Base-by-base conservation (phyloP, 2,329 filamentous ascomycete genomes). In the Cordyceps tenuipes region DNA sequence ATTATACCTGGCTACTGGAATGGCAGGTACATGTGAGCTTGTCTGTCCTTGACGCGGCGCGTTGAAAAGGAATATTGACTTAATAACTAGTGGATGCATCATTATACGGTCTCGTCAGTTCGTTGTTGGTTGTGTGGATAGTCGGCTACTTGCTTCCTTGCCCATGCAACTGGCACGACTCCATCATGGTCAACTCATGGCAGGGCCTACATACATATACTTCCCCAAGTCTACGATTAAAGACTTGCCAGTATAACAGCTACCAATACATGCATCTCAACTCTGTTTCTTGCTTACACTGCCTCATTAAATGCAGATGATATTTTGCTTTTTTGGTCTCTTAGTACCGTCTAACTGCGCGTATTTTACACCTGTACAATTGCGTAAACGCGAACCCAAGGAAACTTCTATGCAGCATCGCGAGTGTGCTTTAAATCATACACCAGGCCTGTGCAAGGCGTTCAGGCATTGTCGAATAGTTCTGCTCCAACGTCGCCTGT, bases 341-440 rank as follows among this genome's bases (percentile, higher is more conserved):
- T 59, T 41, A 59, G 48, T 67, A 67, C 68, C 74, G 71, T 80
- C 77, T 79, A 79, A 73, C 75, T 76, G 71, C 69, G 72, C 74
- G 69, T 80, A 80, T 77, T 78, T 75, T 80, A 81, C 78, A 80
- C 74, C 76, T 77, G 76, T 78, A 78, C 75, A 80, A 72, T 71
- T 67, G 68, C 70, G 70, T 70, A 71, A 71, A 75, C 70, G 72
- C 74, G 69, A 70, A 74, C 71, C 68, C 71, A 75, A 76, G 71
- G 72, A 75, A 77, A 76, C 72, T 70, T 80, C 77, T 80, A 79
- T 79, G 76, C 73, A 74, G 74, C 72, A 72, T 71, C 73, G 69
- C 70, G 70, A 68, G 70, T 71, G 69, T 73, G 70, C 68, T 71
- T 68, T 70, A 70, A 73, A 71, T 73, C 71, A 68, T 69, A 72